Evolutionary conservation across 495 filamentous ascomycete species (phyloP).

Genomic region (Aspergillus saccharolyticus): DNA sequence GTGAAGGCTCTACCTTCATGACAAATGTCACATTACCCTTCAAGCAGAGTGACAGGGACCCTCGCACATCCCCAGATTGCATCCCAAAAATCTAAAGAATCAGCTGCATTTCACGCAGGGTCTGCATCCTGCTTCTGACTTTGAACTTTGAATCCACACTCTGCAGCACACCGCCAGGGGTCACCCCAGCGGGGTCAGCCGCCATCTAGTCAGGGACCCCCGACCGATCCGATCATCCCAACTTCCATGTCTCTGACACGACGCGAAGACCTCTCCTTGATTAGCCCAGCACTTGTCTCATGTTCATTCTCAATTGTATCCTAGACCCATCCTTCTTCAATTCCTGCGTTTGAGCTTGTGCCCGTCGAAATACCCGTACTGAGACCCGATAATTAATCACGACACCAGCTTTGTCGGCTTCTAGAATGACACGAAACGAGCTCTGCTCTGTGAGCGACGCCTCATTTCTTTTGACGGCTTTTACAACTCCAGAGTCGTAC

Average conservation of each 20-base stretch:
- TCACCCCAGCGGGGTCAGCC: constrained; percentile 3
- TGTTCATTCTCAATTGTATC: not conserved
- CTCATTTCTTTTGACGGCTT: not conserved
- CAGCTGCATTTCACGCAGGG: not conserved
- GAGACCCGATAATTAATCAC: too few relatives aligned
- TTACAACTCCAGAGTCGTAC: not conserved
- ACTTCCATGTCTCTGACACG: constrained; percentile 1
- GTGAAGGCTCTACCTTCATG: too few relatives aligned
- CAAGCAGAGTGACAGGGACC: too few relatives aligned
- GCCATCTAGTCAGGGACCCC: constrained; percentile 18
- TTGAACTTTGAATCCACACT: constrained; percentile 2
- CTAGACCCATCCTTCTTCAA: not conserved
- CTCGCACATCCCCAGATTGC: too few relatives aligned
- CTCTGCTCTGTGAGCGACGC: not conserved
- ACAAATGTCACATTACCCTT: too few relatives aligned
- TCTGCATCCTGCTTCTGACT: not conserved
- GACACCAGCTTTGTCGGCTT: not conserved
- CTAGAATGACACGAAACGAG: not conserved
- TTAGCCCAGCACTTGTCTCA: not conserved
- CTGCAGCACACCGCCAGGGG: not conserved
- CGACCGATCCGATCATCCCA: not conserved
- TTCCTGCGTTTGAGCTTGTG: not conserved
- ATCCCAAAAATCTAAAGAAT: too few relatives aligned
- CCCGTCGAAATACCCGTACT: not conserved
- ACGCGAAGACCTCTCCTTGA: not conserved